Evolutionary conservation across 208 protist species (phyloP), one percentile per base, ranked within the genome.

Genomic region (Naegleria fowleri): DNA sequence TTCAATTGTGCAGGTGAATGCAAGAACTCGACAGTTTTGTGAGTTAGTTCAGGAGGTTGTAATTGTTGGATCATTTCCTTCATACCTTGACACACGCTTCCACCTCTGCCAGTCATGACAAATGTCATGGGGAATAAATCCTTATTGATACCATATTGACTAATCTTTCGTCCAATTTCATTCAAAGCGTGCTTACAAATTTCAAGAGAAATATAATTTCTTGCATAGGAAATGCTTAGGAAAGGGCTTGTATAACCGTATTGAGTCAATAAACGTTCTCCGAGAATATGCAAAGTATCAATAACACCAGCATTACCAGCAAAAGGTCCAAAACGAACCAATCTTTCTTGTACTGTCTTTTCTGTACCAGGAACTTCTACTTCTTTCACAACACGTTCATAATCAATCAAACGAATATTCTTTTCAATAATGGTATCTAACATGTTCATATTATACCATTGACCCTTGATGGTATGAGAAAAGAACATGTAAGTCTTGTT

Each of bases 391-490:
- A 97, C 95, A 39, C 84, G 29, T 93, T 97, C 96, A 89, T 97
- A 97, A 92, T 97, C 96, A 52, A 97, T 93, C 36, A 97, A 91
- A 29, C 95, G 91, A 51, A 96, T 94, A 48, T 95, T 94, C 93
- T 94, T 95, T 15, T 93, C 58, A 38, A 96, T 90, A 39, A 95
- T 90, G 9, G 83, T 92, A 59, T 97, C 95, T 7, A 97, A 91
- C 84, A 96, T 92, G 75, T 83, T 88, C 96, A 97, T 97, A 91
- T 97, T 97, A 59, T 96, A 92, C 41, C 91, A 88, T 92, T 97
- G 96, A 5, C 92, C 96, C 90, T 97, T 97, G 91, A 95, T 93
- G 3, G 94, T 97, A 92, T 97, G 96, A n/a, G 93, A 95, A 88
- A 97, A 97, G 93, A 95, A 96, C 5, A 96, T 85, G 90, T 97